phyloP scores from a whole-genome alignment of 257 asterid species.

The Penstemon davidsonii region DNA sequence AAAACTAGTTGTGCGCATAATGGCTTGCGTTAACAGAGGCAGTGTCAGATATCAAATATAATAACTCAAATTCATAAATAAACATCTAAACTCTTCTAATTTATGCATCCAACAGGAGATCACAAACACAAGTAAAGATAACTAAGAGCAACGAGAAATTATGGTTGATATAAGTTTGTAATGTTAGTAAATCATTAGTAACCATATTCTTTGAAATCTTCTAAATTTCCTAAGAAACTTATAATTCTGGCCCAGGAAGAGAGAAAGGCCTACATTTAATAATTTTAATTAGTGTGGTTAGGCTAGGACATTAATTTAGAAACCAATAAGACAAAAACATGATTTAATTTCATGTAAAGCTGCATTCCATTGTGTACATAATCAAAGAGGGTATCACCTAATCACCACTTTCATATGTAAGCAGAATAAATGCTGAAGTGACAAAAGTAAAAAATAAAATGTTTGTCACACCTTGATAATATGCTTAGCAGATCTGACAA shows the following conservation, averaged over 20 bases:
- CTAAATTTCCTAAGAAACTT: not conserved
- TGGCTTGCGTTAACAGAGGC: not conserved
- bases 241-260: not conserved
- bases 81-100: not conserved
- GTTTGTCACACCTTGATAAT: slow-evolving; percentile 64
- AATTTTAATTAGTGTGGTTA: not conserved
- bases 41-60: not conserved
- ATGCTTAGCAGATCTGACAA: slow-evolving; percentile 90
- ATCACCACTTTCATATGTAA: slow-evolving; percentile 2
- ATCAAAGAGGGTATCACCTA: not conserved
- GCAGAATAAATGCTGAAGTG: slow-evolving; percentile 6
- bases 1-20: not conserved
- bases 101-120: slow-evolving; percentile 3
- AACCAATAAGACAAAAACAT: slow-evolving; percentile 1
- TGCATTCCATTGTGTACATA: slow-evolving; percentile 8
- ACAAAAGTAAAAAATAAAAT: not conserved
- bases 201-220: not conserved
- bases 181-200: not conserved
- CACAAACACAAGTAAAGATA: not conserved
- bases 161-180: not conserved
- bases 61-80: not conserved
- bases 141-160: not conserved
- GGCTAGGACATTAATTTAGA: not conserved
- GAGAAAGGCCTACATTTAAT: not conserved
- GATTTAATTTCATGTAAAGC: not conserved